A percentile compares a stretch with the other conserved stretches of the same genome.
These are phyloP conservation scores for Phoma sp. DNA, from an alignment of 2,329 filamentous ascomycete genomes.

Conservation along the genomic window DNA sequence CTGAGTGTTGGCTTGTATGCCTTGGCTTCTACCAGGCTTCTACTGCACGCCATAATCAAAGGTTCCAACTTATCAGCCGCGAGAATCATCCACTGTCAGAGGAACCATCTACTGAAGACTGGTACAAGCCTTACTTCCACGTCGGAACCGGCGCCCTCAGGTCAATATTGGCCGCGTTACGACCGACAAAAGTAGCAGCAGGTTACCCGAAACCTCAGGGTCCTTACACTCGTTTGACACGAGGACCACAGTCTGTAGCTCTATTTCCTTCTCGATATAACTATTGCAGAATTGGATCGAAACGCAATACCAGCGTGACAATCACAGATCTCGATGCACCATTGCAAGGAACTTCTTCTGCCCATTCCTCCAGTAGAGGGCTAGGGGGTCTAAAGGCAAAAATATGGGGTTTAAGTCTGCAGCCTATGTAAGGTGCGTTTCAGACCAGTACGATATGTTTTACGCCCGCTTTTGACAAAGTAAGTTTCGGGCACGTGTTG, in stretches of 20 bases:
- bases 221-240: neutral
- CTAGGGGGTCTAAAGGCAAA: neutral
- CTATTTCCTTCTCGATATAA: neutral
- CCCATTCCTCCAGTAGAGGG: neutral
- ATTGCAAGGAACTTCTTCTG: neutral
- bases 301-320: neutral
- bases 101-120: neutral
- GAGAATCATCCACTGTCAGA: slow-evolving; percentile 7
- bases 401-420: slow-evolving; percentile 7
- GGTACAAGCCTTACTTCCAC: slow-evolving; percentile 1
- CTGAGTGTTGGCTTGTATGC: neutral
- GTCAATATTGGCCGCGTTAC: slow-evolving; percentile 9
- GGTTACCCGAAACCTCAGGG: slow-evolving; percentile 13
- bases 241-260: neutral
- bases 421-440: slow-evolving; percentile 25
- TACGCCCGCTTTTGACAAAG: slow-evolving; percentile 13
- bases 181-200: slow-evolving; percentile 12
- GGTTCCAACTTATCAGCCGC: slow-evolving; percentile 7
- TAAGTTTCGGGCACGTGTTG: slow-evolving; percentile 24
- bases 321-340: neutral
- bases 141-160: slow-evolving; percentile 3
- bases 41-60: neutral
- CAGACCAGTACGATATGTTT: slow-evolving; percentile 24
- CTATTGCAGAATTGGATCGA: neutral
- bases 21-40: slow-evolving; percentile 4